Evolutionary conservation across 2,329 filamentous ascomycete genomes (phyloP).

Genomic region (Arthrobotrys iridis): DNA sequence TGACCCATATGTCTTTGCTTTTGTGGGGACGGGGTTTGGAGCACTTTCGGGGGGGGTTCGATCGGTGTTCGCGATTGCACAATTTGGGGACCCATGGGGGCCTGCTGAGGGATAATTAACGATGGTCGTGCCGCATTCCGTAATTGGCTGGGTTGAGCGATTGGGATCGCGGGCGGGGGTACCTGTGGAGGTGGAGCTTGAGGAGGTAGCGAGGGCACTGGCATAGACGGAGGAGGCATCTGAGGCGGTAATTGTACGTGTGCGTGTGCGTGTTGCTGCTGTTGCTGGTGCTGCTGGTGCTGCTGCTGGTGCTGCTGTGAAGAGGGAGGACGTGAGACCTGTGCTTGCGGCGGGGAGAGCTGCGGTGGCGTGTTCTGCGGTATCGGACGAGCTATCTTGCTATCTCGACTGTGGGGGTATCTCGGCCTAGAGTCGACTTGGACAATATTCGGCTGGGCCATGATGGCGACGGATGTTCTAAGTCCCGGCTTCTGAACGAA

Average conservation of each 20-base stretch:
- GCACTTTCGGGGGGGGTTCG: conserved; percentile 30
- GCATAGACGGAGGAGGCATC: neutral
- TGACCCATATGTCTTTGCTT: conserved; percentile 54
- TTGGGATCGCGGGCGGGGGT: conserved; percentile 47
- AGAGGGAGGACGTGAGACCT: conserved; percentile 18
- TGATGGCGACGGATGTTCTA: conserved; percentile 48
- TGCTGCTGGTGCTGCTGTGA: conserved; percentile 23
- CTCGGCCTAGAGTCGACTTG: conserved; percentile 39
- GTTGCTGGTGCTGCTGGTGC: too few relatives aligned
- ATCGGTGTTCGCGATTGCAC: conserved; percentile 10
- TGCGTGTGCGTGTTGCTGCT: too few relatives aligned
- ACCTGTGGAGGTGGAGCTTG: conserved; percentile 39
- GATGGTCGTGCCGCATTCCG: conserved; percentile 41
- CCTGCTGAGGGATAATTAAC: conserved; percentile 25
- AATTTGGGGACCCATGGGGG: conserved; percentile 24
- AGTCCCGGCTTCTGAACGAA: conserved; percentile 38
- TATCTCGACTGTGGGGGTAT: conserved; percentile 41
- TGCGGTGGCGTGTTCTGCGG: conserved; percentile 19
- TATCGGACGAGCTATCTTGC: conserved; percentile 18
- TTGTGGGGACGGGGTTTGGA: conserved; percentile 50
- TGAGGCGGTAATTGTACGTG: neutral
- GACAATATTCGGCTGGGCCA: conserved; percentile 44
- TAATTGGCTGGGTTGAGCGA: conserved; percentile 13
- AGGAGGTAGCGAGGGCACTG: conserved; percentile 5
- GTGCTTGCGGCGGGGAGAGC: conserved; percentile 19